Conservation (phyloP, 768 basidiomycete species). For the Lactifluus rugatus region DNA sequence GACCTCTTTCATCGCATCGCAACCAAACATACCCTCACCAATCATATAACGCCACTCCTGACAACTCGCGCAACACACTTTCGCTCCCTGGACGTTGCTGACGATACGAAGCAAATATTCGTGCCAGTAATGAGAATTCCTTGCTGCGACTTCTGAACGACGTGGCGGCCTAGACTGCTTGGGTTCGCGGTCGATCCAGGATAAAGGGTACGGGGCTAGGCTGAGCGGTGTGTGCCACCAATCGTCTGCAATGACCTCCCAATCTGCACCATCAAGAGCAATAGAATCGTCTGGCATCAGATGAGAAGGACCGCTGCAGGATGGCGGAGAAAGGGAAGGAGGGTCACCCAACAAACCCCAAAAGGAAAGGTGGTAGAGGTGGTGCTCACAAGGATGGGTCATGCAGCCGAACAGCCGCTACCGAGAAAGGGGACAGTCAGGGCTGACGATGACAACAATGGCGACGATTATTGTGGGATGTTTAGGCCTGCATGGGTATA, state of each 20-base stretch:
- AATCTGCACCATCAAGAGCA: constrained; percentile 16
- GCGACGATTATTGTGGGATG: not conserved
- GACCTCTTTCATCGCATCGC: constrained; percentile 1
- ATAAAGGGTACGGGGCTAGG: constrained; percentile 7
- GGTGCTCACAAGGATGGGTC: constrained; percentile 17
- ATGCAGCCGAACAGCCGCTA: constrained; percentile 18
- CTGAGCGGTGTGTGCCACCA: constrained; percentile 19
- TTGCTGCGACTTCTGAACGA: constrained; percentile 5
- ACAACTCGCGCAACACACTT: constrained; percentile 14
- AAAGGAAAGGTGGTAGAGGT: constrained; percentile 15
- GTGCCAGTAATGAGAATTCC: constrained; percentile 7
- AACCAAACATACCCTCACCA: not conserved
- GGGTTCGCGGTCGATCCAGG: constrained; percentile 9
- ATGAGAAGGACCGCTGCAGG: constrained; percentile 6
- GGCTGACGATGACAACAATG: constrained; percentile 3
- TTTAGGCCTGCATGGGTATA: constrained; percentile 11
- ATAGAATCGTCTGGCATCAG: constrained; percentile 14
- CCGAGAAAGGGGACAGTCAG: constrained; percentile 10
- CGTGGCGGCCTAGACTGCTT: not conserved
- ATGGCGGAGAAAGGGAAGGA: constrained; percentile 16
- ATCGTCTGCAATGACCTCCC: constrained; percentile 17
- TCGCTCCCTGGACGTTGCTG: not conserved
- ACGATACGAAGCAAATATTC: constrained; percentile 9
- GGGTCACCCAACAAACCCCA: constrained; percentile 12
- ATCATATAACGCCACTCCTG: constrained; percentile 10